These are phyloP conservation scores for Ambrosia artemisiifolia DNA, from an alignment of 129 eudicot species.

Conservation along the genomic window DNA sequence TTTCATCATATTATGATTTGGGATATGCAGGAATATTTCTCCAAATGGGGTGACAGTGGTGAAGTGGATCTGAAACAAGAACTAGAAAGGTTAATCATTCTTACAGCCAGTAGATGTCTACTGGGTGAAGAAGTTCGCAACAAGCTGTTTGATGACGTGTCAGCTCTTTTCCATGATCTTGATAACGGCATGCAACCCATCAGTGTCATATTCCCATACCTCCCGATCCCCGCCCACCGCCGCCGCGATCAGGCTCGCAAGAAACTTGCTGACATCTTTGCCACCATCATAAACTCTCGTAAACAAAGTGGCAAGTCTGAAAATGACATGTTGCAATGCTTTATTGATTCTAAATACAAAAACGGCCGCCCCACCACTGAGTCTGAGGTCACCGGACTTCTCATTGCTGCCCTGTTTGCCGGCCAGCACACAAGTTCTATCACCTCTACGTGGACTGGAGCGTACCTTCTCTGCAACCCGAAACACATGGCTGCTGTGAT, in stretches of 20 bases:
- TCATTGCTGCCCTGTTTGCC: conserved; percentile 87
- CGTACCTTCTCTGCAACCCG: conserved; percentile 67
- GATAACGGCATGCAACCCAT: conserved; percentile 95
- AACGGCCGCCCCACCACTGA: conserved; percentile 79
- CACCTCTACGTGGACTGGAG: conserved; percentile 92
- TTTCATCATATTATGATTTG: conserved; percentile 2
- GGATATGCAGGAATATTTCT: conserved; percentile 67
- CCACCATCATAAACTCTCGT: conserved; percentile 70
- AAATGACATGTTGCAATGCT: conserved; percentile 80
- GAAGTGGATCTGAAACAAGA: conserved; percentile 86
- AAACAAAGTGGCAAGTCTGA: conserved; percentile 59
- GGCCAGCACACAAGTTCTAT: conserved; percentile 96
- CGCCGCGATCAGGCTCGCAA: conserved; percentile 87
- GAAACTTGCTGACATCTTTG: conserved; percentile 64
- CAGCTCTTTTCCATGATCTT: conserved; percentile 93
- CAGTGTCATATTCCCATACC: conserved; percentile 92
- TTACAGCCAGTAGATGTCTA: conserved; percentile 86
- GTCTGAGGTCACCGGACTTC: conserved; percentile 77
- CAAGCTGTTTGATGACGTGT: conserved; percentile 85
- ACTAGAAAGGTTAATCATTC: conserved; percentile 74
- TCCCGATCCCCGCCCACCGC: conserved; percentile 89
- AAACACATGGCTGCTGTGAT: conserved; percentile 53
- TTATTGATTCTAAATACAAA: conserved; percentile 93
- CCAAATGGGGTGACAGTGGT: conserved; percentile 94
- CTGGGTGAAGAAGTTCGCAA: conserved; percentile 90